Evolutionary conservation across 139 green algal genomes (phyloP).

Genomic region (Astrephomene gubernaculifera): DNA sequence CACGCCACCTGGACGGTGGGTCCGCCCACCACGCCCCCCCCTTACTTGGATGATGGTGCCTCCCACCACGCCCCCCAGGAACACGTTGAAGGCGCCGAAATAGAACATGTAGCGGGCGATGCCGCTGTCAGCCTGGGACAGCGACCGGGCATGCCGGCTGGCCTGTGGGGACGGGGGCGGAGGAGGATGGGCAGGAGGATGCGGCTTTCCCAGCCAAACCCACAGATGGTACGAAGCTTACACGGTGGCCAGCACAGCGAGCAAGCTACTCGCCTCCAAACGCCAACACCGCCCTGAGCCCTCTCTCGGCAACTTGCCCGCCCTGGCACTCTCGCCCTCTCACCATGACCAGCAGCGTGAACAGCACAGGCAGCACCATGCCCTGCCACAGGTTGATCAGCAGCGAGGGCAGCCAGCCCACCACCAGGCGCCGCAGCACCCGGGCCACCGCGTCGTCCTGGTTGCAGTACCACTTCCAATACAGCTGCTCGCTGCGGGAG

Average conservation of each 20-base stretch:
- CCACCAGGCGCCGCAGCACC: slow-evolving; percentile 70
- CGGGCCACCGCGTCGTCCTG: slow-evolving; percentile 31
- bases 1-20: slow-evolving; percentile 40
- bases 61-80: slow-evolving; percentile 73
- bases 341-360: slow-evolving; percentile 73
- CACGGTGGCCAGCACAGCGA: no score
- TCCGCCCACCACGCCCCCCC: slow-evolving; percentile 67
- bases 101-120: slow-evolving; percentile 55
- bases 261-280: no score
- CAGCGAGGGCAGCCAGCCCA: slow-evolving; percentile 78
- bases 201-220: no score
- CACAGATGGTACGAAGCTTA: no score
- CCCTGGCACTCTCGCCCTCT: not conserved
- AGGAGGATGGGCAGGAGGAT: no score
- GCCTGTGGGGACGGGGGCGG: slow-evolving; percentile 50
- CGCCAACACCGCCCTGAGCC: no score
- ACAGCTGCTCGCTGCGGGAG: not conserved
- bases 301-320: not conserved
- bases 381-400: slow-evolving; percentile 87
- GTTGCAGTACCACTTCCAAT: slow-evolving; percentile 74
- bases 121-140: slow-evolving; percentile 65
- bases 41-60: slow-evolving; percentile 56
- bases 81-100: slow-evolving; percentile 81
- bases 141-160: slow-evolving; percentile 47
- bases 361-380: slow-evolving; percentile 78